Evolutionary conservation across 345 rosid species (phyloP).

Genomic region (Dovyalis caffra): DNA sequence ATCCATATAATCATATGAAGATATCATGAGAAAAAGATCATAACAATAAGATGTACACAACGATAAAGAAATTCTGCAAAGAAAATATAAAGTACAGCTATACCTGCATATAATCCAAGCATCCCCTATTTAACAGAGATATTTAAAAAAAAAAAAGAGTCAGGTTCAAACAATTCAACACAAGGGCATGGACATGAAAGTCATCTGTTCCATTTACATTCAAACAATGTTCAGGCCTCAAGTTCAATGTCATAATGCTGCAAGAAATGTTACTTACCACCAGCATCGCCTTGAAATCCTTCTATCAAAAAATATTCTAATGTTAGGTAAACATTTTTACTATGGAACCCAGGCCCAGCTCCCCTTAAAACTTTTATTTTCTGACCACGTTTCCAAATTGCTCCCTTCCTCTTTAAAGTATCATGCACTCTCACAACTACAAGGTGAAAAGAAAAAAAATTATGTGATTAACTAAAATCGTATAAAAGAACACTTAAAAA

Average conservation of each 20-base stretch:
- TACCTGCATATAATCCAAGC: slow-evolving; percentile 79
- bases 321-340: slow-evolving; percentile 52
- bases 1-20: not conserved
- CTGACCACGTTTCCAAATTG: slow-evolving; percentile 55
- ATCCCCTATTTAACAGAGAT: slow-evolving; percentile 44
- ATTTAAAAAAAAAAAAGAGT: not conserved
- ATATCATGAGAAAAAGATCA: not conserved
- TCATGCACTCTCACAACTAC: slow-evolving; percentile 65
- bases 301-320: slow-evolving; percentile 64
- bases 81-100: not conserved
- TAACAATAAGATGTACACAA: not conserved
- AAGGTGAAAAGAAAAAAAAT: slow-evolving; percentile 1
- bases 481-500: not conserved
- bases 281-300: slow-evolving; percentile 68
- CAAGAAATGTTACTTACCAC: slow-evolving; percentile 45
- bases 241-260: not conserved
- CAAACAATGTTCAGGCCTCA: not conserved
- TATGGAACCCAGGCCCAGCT: slow-evolving; percentile 49
- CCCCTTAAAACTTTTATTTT: slow-evolving; percentile 67
- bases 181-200: not conserved
- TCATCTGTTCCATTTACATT: not conserved
- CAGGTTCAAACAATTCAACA: slow-evolving; percentile 5
- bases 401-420: slow-evolving; percentile 43
- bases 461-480: slow-evolving; percentile 9
- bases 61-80: not conserved